Conservation (phyloP, 2,329 filamentous ascomycete species). For the Ophiosphaerella korrae region DNA sequence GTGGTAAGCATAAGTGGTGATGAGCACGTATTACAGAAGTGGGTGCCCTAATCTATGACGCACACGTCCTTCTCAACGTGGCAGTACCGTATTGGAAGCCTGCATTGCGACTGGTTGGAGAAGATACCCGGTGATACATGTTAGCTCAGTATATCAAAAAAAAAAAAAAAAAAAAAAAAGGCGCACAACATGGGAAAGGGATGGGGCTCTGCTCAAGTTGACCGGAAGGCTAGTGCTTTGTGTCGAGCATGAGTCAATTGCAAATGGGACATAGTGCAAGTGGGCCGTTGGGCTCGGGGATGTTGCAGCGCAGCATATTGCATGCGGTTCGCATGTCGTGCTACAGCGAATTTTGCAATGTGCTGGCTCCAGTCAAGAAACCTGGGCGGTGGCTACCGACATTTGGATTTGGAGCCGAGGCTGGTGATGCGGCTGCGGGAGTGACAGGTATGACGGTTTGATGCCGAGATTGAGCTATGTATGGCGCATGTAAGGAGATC, state of each 20-base stretch:
- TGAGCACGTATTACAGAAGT: too few relatives aligned
- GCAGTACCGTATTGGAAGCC: background rate
- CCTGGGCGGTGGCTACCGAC: conserved; percentile 18
- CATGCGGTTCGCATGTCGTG: conserved; percentile 23
- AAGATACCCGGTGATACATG: background rate
- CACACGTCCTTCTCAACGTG: background rate
- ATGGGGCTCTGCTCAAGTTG: background rate
- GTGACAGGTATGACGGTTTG: conserved; percentile 12
- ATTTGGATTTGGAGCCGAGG: conserved; percentile 15
- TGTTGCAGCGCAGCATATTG: conserved; percentile 1
- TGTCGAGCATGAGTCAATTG: background rate
- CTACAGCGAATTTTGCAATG: conserved; percentile 23
- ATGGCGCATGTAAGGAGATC: conserved; percentile 20
- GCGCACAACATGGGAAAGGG: background rate
- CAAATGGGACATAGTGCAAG: too few relatives aligned
- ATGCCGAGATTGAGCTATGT: conserved; percentile 17
- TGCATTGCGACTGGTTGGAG: background rate
- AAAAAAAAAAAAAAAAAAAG: too few relatives aligned
- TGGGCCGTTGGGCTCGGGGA: too few relatives aligned
- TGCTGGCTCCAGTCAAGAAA: conserved; percentile 39
- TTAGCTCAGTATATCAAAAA: too few relatives aligned
- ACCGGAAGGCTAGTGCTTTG: background rate
- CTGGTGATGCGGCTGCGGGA: conserved; percentile 11
- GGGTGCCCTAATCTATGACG: background rate
- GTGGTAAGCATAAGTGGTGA: too few relatives aligned